phyloP scores from a whole-genome alignment of 2,329 filamentous ascomycete species.

The Fusarium brevicatenulatum region DNA sequence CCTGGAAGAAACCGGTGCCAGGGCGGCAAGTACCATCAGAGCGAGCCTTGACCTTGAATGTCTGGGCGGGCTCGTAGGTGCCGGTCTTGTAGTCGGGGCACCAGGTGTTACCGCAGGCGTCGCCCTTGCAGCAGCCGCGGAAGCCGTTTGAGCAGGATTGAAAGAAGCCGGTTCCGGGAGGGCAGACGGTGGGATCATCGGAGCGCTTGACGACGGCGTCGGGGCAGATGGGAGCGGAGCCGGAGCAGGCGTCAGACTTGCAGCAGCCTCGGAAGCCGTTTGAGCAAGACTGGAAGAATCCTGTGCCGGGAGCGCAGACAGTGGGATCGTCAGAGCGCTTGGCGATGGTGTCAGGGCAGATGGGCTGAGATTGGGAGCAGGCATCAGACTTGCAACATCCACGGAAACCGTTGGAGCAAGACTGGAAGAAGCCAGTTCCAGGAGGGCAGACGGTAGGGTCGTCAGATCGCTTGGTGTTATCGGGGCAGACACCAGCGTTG shows the following conservation, averaged over 20 bases:
- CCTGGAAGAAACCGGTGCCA: slow-evolving; percentile 20
- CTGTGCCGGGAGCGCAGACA: background rate
- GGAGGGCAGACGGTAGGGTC: slow-evolving; percentile 14
- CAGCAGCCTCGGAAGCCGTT: slow-evolving; percentile 19
- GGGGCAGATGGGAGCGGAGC: background rate
- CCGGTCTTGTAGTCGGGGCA: slow-evolving; percentile 31
- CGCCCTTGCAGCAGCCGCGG: slow-evolving; percentile 29
- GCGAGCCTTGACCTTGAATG: slow-evolving; percentile 17
- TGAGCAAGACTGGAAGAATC: slow-evolving; percentile 9
- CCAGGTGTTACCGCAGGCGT: slow-evolving; percentile 19
- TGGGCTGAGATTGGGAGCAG: background rate
- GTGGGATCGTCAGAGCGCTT: slow-evolving; percentile 6
- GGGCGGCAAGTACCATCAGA: slow-evolving; percentile 9
- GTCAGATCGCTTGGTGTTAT: background rate
- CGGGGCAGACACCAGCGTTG: slow-evolving; percentile 9
- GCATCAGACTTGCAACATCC: slow-evolving; percentile 24
- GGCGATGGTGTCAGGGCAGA: background rate
- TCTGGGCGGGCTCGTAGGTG: slow-evolving; percentile 23
- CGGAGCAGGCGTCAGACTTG: slow-evolving; percentile 13
- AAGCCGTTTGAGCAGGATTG: slow-evolving; percentile 19
- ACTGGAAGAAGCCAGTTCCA: slow-evolving; percentile 12
- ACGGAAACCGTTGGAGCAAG: slow-evolving; percentile 22
- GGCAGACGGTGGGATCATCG: slow-evolving; percentile 17
- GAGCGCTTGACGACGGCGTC: background rate
- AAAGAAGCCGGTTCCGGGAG: slow-evolving; percentile 7